A percentile compares a stretch with the other conserved stretches of the same genome.
phyloP scores from a whole-genome alignment of 2,329 filamentous ascomycete species.

The Erysiphe neolycopersici region DNA sequence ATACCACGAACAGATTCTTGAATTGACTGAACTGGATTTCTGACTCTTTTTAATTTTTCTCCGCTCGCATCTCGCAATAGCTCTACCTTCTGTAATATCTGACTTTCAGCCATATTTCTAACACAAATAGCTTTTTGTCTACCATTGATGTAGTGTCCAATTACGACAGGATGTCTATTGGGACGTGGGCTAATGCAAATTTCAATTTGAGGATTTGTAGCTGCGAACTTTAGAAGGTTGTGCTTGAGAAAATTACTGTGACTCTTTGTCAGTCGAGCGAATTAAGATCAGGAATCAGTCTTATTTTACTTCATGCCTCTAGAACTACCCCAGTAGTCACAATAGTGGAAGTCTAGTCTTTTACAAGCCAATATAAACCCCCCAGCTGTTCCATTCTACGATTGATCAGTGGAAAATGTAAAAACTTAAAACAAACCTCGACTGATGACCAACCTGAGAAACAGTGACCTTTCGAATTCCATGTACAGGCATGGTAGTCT shows the following conservation, averaged over 20 bases:
- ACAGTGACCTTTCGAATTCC: constrained; percentile 24
- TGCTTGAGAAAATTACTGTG: constrained; percentile 55
- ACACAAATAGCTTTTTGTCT: constrained; percentile 67
- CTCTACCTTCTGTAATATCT: constrained; percentile 58
- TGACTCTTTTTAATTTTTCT: constrained; percentile 38
- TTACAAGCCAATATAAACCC: constrained; percentile 96
- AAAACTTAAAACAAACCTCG: background rate
- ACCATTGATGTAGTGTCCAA: constrained; percentile 83
- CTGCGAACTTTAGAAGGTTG: constrained; percentile 50
- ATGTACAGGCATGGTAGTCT: constrained; percentile 21
- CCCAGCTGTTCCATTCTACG: constrained; percentile 65
- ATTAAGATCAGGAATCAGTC: background rate
- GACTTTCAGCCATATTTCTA: constrained; percentile 52
- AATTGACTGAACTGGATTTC: constrained; percentile 36
- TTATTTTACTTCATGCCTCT: constrained; percentile 64
- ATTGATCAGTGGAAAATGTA: background rate
- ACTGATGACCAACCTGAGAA: constrained; percentile 21
- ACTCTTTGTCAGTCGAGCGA: background rate
- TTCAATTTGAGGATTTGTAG: constrained; percentile 64
- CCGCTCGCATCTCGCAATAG: constrained; percentile 48
- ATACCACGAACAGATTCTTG: constrained; percentile 41
- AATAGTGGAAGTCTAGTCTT: constrained; percentile 87
- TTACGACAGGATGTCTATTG: constrained; percentile 67
- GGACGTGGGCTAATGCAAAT: constrained; percentile 77
- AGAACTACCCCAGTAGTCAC: constrained; percentile 85